Evolutionary conservation across 2,329 filamentous ascomycete genomes (phyloP).

Genomic region (Dryadomyces quercivorus): DNA sequence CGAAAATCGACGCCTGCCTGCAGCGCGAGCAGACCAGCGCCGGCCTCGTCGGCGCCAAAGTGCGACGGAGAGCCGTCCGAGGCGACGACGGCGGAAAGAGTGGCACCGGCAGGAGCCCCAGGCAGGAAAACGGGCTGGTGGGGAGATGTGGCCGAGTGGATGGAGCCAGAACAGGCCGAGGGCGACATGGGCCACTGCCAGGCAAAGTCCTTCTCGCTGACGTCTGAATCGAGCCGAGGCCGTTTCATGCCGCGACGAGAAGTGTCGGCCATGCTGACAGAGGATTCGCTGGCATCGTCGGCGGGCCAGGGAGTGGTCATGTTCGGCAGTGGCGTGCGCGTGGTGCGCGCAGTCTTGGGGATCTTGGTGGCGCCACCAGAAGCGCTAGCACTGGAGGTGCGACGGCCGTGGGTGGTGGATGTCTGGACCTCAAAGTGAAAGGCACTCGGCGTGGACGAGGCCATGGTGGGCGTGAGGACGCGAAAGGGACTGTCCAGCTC

Average conservation of each 20-base stretch:
- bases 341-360: background rate
- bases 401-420: background rate
- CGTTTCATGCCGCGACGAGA: slow-evolving; percentile 1
- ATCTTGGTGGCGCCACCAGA: background rate
- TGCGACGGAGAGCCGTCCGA: background rate
- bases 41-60: background rate
- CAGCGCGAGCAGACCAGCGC: background rate
- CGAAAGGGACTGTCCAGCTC: background rate
- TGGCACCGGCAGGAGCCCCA: too few species aligned
- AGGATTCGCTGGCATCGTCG: background rate
- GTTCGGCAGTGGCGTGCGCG: background rate
- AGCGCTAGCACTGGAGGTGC: background rate
- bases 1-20: slow-evolving; percentile 12
- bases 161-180: slow-evolving; percentile 8
- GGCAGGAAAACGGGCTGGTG: background rate
- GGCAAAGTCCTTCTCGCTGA: slow-evolving; percentile 11
- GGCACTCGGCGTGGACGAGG: background rate
- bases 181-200: slow-evolving; percentile 13
- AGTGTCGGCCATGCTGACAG: background rate
- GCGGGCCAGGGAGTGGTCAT: too few species aligned
- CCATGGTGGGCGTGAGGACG: background rate
- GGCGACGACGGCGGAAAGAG: background rate
- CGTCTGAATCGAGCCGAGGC: slow-evolving; percentile 10
- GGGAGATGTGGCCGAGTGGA: slow-evolving; percentile 1
- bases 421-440: slow-evolving; percentile 3